Conservation (phyloP, 768 basidiomycete species). For the Mrakia blollopis region DNA sequence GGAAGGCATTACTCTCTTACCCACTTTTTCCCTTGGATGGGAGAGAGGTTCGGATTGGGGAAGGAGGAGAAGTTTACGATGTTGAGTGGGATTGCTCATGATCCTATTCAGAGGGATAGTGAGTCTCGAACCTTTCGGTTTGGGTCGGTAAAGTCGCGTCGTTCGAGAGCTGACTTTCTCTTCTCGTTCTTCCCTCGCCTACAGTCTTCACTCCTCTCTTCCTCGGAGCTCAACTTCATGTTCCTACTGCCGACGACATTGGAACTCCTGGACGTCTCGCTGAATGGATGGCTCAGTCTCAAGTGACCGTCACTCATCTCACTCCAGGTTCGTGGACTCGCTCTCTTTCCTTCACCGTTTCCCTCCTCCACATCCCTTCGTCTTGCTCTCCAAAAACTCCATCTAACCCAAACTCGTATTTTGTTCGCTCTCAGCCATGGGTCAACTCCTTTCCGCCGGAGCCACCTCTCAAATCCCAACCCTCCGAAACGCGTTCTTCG, state of each 20-base stretch:
- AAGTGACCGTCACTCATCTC: conserved; percentile 91
- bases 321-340: conserved; percentile 56
- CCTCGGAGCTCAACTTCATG: conserved; percentile 89
- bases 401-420: not conserved
- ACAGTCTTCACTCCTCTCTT: conserved; percentile 97
- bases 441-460: conserved; percentile 89
- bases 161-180: not conserved
- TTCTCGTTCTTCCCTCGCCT: not conserved
- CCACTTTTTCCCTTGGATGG: conserved; percentile 99
- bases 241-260: conserved; percentile 94
- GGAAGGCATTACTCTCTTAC: conserved; percentile 94
- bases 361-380: not conserved
- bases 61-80: conserved; percentile 85
- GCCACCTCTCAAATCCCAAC: conserved; percentile 76
- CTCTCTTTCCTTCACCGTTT: not conserved
- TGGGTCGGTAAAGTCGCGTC: not conserved
- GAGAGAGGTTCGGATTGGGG: conserved; percentile 68
- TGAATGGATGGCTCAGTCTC: conserved; percentile 93
- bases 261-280: conserved; percentile 93
- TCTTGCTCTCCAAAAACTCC: not conserved
- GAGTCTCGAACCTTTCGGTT: not conserved
- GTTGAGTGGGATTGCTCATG: conserved; percentile 98
- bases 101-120: conserved; percentile 99
- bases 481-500: conserved; percentile 89
- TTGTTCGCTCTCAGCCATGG: conserved; percentile 62